phyloP scores from a whole-genome alignment of 108 stramenopile genomes.

The Skeletonema tropicum region DNA sequence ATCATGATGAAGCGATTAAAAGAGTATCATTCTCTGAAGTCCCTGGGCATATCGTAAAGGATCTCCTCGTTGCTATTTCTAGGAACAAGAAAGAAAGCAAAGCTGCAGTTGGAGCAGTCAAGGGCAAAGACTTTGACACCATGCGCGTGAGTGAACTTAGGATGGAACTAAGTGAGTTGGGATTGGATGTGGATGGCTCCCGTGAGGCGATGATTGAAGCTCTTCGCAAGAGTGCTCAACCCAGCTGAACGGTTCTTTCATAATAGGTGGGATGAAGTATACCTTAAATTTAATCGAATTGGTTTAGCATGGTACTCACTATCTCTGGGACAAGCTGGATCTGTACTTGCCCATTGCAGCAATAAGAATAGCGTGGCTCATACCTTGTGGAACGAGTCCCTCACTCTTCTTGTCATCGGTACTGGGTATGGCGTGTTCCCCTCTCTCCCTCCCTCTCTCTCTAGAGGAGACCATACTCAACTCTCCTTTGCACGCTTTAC shows the following conservation, averaged over 20 bases:
- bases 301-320: too few relatives aligned
- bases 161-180: neutral
- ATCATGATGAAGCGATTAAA: neutral
- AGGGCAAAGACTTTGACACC: neutral
- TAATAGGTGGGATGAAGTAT: too few relatives aligned
- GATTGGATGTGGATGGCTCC: neutral
- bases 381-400: too few relatives aligned
- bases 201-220: neutral
- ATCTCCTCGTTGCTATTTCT: neutral
- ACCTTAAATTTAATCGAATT: too few relatives aligned
- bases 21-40: neutral
- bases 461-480: too few relatives aligned
- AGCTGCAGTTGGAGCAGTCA: neutral
- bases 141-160: neutral
- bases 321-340: too few relatives aligned
- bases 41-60: neutral
- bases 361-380: too few relatives aligned
- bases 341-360: too few relatives aligned
- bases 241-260: too few relatives aligned
- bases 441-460: too few relatives aligned
- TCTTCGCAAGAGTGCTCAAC: neutral
- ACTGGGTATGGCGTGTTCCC: too few relatives aligned
- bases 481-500: conserved; percentile 16
- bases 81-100: neutral
- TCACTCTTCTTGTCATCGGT: too few relatives aligned